These are phyloP conservation scores for Stylonectria norvegica DNA, from an alignment of 2,329 filamentous ascomycete genomes.

Conservation along the genomic window DNA sequence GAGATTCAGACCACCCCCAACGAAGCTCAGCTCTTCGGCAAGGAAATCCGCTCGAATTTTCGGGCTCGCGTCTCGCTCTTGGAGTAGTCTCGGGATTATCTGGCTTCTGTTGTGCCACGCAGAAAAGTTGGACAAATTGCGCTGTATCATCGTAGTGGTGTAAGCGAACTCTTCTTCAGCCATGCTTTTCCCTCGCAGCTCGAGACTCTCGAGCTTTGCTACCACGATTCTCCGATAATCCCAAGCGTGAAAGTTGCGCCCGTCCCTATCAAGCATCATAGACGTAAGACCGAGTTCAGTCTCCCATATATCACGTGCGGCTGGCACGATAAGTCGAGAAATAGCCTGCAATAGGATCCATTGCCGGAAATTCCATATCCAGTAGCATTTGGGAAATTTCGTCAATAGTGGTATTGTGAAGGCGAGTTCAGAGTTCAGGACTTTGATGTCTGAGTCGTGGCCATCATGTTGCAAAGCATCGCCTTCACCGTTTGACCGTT, in stretches of 20 bases:
- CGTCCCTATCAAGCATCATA: conserved; percentile 86
- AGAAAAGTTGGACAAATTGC: conserved; percentile 91
- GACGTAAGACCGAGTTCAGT: conserved; percentile 76
- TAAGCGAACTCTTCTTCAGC: conserved; percentile 81
- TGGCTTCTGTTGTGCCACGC: conserved; percentile 92
- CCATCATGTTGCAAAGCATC: conserved; percentile 53
- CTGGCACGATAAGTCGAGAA: conserved; percentile 51
- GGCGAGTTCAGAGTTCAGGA: conserved; percentile 69
- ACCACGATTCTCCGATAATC: conserved; percentile 81
- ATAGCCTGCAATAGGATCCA: conserved; percentile 79
- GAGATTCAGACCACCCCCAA: conserved; percentile 76
- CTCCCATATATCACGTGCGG: conserved; percentile 70
- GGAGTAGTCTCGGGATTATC: conserved; percentile 72
- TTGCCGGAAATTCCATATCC: conserved; percentile 95
- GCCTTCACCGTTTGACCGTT: conserved; percentile 52
- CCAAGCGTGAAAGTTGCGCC: conserved; percentile 96
- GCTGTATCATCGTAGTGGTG: conserved; percentile 81
- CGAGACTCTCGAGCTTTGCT: conserved; percentile 63
- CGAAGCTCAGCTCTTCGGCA: conserved; percentile 69
- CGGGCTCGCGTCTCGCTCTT: conserved; percentile 64
- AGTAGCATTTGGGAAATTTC: conserved; percentile 94
- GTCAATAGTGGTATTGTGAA: conserved; percentile 83
- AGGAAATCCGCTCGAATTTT: conserved; percentile 65
- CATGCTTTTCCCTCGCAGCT: conserved; percentile 57
- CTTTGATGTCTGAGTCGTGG: conserved; percentile 54